Evolutionary conservation across 768 basidiomycete species (phyloP).

Genomic region (Pulveroboletus sp.): DNA sequence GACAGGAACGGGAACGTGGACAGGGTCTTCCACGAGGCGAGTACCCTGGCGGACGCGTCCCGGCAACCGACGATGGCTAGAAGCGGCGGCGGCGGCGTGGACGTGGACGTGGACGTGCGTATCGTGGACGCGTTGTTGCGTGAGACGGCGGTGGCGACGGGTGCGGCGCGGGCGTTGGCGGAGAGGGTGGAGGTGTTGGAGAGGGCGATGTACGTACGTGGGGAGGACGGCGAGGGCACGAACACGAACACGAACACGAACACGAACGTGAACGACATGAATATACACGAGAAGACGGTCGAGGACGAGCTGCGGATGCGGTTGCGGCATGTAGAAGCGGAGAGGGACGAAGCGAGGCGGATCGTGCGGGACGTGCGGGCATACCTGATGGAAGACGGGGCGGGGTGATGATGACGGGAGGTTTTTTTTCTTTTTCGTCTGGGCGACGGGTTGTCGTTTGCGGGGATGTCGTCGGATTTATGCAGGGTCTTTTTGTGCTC

Average conservation of each 20-base stretch:
- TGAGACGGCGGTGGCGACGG: slow-evolving; percentile 17
- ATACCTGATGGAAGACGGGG: slow-evolving; percentile 20
- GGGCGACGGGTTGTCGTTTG: too few relatives aligned
- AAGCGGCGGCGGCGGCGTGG: too few relatives aligned
- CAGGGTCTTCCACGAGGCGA: too few relatives aligned
- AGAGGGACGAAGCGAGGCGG: slow-evolving; percentile 18
- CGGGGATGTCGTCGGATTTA: too few relatives aligned
- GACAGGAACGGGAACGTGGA: not conserved
- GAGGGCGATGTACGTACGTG: slow-evolving; percentile 7
- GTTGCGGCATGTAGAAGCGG: slow-evolving; percentile 14
- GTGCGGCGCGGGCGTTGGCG: slow-evolving; percentile 13
- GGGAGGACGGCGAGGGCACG: not conserved
- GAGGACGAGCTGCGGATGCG: slow-evolving; percentile 11
- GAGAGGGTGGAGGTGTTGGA: slow-evolving; percentile 27
- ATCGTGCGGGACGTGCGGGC: slow-evolving; percentile 16
- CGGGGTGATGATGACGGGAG: too few relatives aligned
- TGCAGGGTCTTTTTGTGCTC: too few relatives aligned
- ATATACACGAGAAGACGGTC: not conserved
- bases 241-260: not conserved
- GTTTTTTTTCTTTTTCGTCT: too few relatives aligned
- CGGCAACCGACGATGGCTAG: too few relatives aligned
- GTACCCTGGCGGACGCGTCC: too few relatives aligned
- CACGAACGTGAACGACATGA: not conserved
- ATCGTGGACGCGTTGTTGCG: slow-evolving; percentile 16
- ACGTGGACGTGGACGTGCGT: too few relatives aligned